These are phyloP conservation scores for Dendrostoma leiphaemia DNA, from an alignment of 2,329 filamentous ascomycete species.

Conservation along the genomic window DNA sequence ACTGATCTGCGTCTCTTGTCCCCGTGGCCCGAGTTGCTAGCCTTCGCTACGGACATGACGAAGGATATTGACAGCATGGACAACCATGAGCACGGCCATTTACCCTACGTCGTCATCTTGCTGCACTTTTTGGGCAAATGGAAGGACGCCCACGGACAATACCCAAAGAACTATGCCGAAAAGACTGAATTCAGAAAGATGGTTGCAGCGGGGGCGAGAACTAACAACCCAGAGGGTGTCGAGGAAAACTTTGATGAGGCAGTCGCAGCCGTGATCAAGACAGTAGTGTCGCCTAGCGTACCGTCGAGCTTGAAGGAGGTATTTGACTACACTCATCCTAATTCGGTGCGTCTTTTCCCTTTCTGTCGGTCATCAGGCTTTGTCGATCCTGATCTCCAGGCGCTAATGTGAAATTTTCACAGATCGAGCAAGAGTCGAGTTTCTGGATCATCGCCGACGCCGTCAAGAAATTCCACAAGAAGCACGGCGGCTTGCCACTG, in stretches of 20 bases:
- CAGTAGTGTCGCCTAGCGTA: constrained; percentile 67
- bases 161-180: constrained; percentile 75
- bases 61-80: constrained; percentile 66
- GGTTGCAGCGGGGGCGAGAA: constrained; percentile 66
- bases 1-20: constrained; percentile 80
- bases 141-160: constrained; percentile 68
- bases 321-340: constrained; percentile 62
- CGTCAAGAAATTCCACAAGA: constrained; percentile 71
- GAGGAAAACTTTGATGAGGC: constrained; percentile 99
- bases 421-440: constrained; percentile 48
- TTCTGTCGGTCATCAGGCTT: constrained; percentile 5
- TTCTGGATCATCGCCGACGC: constrained; percentile 92
- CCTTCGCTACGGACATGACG: constrained; percentile 67
- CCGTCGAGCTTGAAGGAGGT: constrained; percentile 72
- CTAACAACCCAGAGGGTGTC: constrained; percentile 74
- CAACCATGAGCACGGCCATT: constrained; percentile 82
- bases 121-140: constrained; percentile 80
- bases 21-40: constrained; percentile 79
- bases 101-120: constrained; percentile 82
- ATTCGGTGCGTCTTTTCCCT: constrained; percentile 50
- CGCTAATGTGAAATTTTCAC: constrained; percentile 18
- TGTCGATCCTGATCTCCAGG: neutral
- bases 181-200: constrained; percentile 79
- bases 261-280: constrained; percentile 80
- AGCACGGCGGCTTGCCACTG: constrained; percentile 73